phyloP scores from a whole-genome alignment of 2,329 filamentous ascomycete species.

The Hypoxylon sp. region DNA sequence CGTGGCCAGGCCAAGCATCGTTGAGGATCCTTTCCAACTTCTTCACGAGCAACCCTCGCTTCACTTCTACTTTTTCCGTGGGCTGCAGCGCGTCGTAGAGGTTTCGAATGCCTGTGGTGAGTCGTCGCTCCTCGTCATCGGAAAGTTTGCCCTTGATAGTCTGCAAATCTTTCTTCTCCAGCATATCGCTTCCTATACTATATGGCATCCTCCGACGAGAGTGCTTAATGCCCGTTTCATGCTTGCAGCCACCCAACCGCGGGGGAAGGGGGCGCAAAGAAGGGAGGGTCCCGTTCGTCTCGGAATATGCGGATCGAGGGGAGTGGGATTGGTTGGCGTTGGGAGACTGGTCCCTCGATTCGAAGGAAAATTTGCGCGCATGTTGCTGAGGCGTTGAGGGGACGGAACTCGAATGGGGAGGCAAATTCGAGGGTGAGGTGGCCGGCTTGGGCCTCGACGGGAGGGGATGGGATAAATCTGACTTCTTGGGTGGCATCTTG shows the following conservation, averaged over 20 bases:
- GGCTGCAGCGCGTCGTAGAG: conserved; percentile 89
- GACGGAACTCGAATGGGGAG: conserved; percentile 84
- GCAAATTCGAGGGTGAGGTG: conserved; percentile 59
- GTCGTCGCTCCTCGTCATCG: conserved; percentile 77
- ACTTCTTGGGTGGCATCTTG: conserved; percentile 65
- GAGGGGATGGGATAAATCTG: conserved; percentile 47
- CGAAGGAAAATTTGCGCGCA: conserved; percentile 82
- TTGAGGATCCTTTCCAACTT: conserved; percentile 92
- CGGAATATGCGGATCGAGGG: conserved; percentile 89
- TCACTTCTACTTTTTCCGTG: conserved; percentile 79
- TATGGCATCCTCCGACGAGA: conserved; percentile 92
- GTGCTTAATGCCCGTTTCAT: conserved; percentile 86
- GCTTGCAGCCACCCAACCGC: conserved; percentile 77
- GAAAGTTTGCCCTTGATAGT: conserved; percentile 79
- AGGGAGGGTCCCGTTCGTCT: conserved; percentile 80
- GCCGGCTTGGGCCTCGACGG: conserved; percentile 45
- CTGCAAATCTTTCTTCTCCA: conserved; percentile 77
- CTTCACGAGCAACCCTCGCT: conserved; percentile 79
- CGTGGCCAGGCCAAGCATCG: conserved; percentile 88
- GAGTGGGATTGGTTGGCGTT: conserved; percentile 82
- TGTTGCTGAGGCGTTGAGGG: conserved; percentile 94
- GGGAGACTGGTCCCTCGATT: conserved; percentile 83
- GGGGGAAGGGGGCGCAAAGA: conserved; percentile 74
- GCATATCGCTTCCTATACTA: conserved; percentile 81
- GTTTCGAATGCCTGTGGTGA: conserved; percentile 85